A percentile compares a stretch with the other conserved stretches of the same genome.
phyloP scores from a whole-genome alignment of 305 asterid genomes.

The Salvia sclarea region DNA sequence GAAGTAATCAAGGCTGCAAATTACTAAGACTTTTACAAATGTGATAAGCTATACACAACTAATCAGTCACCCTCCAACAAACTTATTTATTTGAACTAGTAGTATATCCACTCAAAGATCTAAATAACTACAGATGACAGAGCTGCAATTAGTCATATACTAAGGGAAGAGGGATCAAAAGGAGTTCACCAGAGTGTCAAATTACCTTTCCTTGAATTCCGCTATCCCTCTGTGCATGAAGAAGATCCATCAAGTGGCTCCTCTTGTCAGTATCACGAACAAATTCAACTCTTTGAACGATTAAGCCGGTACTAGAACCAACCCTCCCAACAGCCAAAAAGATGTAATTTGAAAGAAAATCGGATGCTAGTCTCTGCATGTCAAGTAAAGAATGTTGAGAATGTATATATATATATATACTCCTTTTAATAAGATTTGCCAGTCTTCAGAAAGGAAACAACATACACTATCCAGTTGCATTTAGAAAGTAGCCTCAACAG shows the following conservation, averaged over 20 bases:
- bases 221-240: constrained; percentile 75
- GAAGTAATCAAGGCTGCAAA: not conserved
- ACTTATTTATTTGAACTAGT: not conserved
- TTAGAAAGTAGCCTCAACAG: not conserved
- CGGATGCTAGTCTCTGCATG: constrained; percentile 85
- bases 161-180: not conserved
- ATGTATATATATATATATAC: no score
- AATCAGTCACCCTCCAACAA: not conserved
- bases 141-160: not conserved
- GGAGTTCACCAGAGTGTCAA: not conserved
- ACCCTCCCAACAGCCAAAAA: constrained; percentile 89
- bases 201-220: constrained; percentile 66
- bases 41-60: not conserved
- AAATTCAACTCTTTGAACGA: constrained; percentile 74
- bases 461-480: not conserved
- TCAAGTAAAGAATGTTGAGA: constrained; percentile 15
- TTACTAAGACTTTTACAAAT: not conserved
- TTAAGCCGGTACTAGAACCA: constrained; percentile 82
- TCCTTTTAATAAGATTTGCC: not conserved
- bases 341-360: constrained; percentile 81
- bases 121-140: not conserved
- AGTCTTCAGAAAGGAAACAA: not conserved
- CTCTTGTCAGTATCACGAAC: constrained; percentile 77
- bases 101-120: not conserved
- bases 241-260: constrained; percentile 84